Percentiles rank a stretch among this genome's conserved stretches.
Evolutionary conservation across 2,329 filamentous ascomycete species (phyloP).

Genomic region (Aspergillus nomiae): DNA sequence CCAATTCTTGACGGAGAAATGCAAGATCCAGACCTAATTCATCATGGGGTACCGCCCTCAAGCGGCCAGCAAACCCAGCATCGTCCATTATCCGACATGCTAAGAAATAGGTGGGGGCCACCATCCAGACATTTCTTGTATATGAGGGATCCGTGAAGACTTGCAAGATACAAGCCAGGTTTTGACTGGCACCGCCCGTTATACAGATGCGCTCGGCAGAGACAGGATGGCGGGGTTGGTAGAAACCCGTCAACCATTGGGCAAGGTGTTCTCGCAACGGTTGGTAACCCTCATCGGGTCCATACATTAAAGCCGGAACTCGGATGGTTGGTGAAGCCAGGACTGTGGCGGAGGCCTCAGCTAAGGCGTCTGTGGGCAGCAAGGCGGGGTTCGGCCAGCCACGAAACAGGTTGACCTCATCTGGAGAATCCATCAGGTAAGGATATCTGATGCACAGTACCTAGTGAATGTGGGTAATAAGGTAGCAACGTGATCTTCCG

Average conservation of each 20-base stretch:
- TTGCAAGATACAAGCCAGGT: constrained; percentile 73
- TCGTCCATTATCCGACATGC: constrained; percentile 85
- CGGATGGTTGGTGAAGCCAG: constrained; percentile 63
- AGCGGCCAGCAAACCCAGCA: constrained; percentile 67
- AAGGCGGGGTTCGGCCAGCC: constrained; percentile 58
- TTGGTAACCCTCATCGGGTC: constrained; percentile 72
- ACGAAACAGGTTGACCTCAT: constrained; percentile 45
- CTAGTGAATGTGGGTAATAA: not conserved
- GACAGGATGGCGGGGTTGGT: constrained; percentile 50
- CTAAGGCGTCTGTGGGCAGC: constrained; percentile 66
- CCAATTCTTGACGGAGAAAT: constrained; percentile 56
- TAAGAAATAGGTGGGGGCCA: constrained; percentile 82
- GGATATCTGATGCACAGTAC: not conserved
- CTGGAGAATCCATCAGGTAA: not conserved
- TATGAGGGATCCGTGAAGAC: constrained; percentile 78
- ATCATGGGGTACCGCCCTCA: constrained; percentile 75
- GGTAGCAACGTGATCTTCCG: not conserved
- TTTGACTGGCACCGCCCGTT: constrained; percentile 83
- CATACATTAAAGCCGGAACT: constrained; percentile 72
- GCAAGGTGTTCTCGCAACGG: constrained; percentile 71
- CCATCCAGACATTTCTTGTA: constrained; percentile 76
- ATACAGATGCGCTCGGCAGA: constrained; percentile 69
- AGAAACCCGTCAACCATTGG: constrained; percentile 68
- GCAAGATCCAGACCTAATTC: constrained; percentile 73
- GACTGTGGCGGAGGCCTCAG: constrained; percentile 60